Base-by-base conservation (phyloP, 2,329 filamentous ascomycete species). In the Aspergillus fructus region DNA sequence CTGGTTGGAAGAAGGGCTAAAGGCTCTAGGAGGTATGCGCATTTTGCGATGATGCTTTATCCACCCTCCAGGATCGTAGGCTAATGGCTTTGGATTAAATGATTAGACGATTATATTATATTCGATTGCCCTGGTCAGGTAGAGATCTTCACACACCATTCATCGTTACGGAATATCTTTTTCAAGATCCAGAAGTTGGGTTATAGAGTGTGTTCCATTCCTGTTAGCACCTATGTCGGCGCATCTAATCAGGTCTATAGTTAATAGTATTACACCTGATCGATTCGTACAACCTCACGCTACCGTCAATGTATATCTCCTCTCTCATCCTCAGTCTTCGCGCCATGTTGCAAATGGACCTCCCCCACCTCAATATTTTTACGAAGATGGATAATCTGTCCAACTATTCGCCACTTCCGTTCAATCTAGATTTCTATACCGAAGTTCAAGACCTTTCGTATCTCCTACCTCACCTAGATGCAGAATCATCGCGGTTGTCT, bases 41-140 rank as follows among this genome's bases (percentile, higher is more conserved):
- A 17, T 37, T 46, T 21, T 49, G 27, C 48, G n/a, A 40, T 19
- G n/a, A 46, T 12, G 24, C 4, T 12, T n/a, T 8, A 23, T 19
- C 9, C 37, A 7, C 13, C 11, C 13, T 17, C 3, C 43, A 46
- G 24, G 17, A 24, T n/a, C 34, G 34, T 59, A 50, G 50, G 11
- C 53, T 58, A 37, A 59, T 60, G 21, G 23, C 15, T 21, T 8
- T 21, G 45, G 23, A 11, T 47, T 3, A 12, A 5, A 37, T 17
- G 12, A 6, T 24, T 59, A 77, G 91, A 97, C 63, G 93, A 97
- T 66, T 99, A 97, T 70, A 78, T 99, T 56, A 76, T 99, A 11
- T 97, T 99, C 63, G 94, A 99, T 77, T 97, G 94, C 64, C 94
- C 94, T 0, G 94, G 94, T 0, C 94, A 99, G 74, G 93, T 97